Conservation (phyloP, 148 eudicot species). For the Drosera capensis region DNA sequence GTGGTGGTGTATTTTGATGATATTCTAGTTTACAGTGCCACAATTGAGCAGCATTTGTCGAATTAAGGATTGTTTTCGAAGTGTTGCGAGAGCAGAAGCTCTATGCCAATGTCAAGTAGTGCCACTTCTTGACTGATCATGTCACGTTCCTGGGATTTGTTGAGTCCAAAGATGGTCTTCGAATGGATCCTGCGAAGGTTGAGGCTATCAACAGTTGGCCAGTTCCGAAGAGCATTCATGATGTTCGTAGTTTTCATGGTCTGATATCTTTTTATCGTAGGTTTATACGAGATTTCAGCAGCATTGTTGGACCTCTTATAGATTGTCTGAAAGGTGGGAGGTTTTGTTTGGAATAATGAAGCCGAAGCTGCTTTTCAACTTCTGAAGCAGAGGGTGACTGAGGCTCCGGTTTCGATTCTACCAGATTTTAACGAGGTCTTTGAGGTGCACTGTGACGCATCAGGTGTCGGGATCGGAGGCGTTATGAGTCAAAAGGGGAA, state of each 20-base stretch:
- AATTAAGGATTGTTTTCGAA: not conserved
- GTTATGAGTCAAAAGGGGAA: not conserved
- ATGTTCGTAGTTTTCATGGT: slow-evolving; percentile 2
- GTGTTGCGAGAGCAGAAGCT: not conserved
- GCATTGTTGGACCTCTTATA: not conserved
- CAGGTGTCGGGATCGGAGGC: not conserved
- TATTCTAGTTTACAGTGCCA: not conserved
- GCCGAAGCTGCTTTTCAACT: not conserved
- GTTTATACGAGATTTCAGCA: not conserved
- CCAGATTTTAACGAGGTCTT: not conserved
- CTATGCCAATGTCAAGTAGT: not conserved
- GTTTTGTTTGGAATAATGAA: not conserved
- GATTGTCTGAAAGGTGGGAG: not conserved
- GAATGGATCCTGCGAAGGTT: not conserved
- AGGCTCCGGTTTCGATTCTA: not conserved
- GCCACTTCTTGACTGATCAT: not conserved
- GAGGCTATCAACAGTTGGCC: not conserved
- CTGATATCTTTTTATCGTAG: not conserved
- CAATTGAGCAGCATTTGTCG: not conserved
- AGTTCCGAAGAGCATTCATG: not conserved
- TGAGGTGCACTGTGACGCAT: not conserved
- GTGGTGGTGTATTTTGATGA: not conserved
- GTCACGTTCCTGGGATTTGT: too few species aligned
- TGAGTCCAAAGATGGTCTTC: too few species aligned
- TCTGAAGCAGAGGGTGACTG: not conserved